Evolutionary conservation across 495 filamentous ascomycete species (phyloP).

Genomic region (Gamarada debralockiae): DNA sequence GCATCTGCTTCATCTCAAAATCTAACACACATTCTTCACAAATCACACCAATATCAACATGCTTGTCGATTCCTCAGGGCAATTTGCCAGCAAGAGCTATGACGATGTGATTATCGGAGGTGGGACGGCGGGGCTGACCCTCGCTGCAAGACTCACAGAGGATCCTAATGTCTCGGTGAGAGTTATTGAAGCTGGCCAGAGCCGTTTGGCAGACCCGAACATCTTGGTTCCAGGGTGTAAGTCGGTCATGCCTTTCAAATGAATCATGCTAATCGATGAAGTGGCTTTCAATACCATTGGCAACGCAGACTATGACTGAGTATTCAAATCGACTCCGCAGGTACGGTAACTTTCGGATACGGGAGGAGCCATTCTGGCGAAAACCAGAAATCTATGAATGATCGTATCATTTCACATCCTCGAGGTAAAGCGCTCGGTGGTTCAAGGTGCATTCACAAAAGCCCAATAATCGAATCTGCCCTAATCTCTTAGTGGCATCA

Average conservation of each 20-base stretch:
- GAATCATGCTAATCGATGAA: background rate
- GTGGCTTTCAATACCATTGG: conserved; percentile 27
- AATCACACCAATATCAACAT: conserved; percentile 1
- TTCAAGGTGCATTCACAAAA: too few species aligned
- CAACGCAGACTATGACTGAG: conserved; percentile 47
- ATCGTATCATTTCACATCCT: too few species aligned
- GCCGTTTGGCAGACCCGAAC: conserved; percentile 40
- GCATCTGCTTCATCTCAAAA: too few species aligned
- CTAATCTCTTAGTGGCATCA: conserved; percentile 51
- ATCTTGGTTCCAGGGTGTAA: conserved; percentile 36
- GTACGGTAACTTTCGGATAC: too few species aligned
- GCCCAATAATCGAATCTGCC: too few species aligned
- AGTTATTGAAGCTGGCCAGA: conserved; percentile 51
- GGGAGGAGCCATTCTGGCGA: too few species aligned
- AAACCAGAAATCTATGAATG: too few species aligned
- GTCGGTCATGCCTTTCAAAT: background rate
- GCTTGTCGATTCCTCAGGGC: conserved; percentile 1
- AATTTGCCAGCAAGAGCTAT: conserved; percentile 3
- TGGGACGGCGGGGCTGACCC: conserved; percentile 9
- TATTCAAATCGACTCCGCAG: conserved; percentile 36
- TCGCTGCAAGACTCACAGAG: conserved; percentile 13
- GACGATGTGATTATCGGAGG: conserved; percentile 15
- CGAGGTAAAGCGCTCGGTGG: too few species aligned
- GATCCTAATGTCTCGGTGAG: background rate
- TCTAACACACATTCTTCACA: too few species aligned